Evolutionary conservation across 257 asterid species (phyloP).

Genomic region (Solanum appendiculatum): DNA sequence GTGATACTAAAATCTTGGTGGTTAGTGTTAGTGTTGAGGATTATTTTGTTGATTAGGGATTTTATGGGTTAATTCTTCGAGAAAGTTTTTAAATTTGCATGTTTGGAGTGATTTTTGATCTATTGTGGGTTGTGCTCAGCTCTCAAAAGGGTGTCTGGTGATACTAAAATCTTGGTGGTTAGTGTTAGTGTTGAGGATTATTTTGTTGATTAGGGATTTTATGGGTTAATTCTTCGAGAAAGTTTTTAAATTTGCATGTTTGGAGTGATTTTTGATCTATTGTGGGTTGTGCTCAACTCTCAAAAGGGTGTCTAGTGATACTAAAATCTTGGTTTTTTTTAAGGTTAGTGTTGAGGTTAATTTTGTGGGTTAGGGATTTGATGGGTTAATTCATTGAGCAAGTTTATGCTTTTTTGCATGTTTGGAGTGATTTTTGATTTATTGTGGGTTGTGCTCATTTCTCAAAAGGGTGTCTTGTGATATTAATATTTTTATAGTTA

Average conservation of each 20-base stretch:
- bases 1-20: constrained; percentile 1
- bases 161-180: not conserved
- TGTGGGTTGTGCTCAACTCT: not conserved
- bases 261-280: not conserved
- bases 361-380: too few relatives aligned
- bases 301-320: not conserved
- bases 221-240: not conserved
- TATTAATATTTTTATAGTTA: not conserved
- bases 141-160: not conserved
- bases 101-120: not conserved
- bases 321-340: not conserved
- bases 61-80: not conserved
- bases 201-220: not conserved
- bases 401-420: not conserved
- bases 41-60: not conserved
- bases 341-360: not conserved
- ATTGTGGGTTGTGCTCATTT: not conserved
- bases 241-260: not conserved
- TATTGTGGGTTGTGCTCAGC: not conserved
- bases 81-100: not conserved
- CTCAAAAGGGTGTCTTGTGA: not conserved
- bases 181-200: not conserved
- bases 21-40: not conserved
- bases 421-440: not conserved
- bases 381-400: too few relatives aligned